A percentile compares a stretch with the other conserved stretches of the same genome.
Conservation (phyloP, 352 stramenopile species). For the Globisporangium carolinianum region DNA sequence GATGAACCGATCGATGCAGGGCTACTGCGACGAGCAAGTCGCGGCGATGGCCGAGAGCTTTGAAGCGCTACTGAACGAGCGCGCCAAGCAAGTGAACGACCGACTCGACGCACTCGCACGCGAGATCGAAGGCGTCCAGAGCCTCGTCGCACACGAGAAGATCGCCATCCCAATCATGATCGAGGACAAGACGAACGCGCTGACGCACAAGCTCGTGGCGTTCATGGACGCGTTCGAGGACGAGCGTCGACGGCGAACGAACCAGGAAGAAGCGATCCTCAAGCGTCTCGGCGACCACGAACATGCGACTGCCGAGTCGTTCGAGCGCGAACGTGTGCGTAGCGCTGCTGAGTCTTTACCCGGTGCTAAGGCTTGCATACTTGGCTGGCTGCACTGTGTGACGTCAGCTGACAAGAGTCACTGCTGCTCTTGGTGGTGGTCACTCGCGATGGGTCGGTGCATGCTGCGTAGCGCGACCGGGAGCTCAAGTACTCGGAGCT, state of each 20-base stretch:
- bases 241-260: slow-evolving; percentile 74
- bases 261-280: slow-evolving; percentile 85
- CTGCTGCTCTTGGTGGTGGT: too few species aligned
- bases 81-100: slow-evolving; percentile 64
- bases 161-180: slow-evolving; percentile 88
- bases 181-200: slow-evolving; percentile 82
- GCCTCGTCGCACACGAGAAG: slow-evolving; percentile 81
- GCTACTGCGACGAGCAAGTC: slow-evolving; percentile 87
- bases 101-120: slow-evolving; percentile 62
- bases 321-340: slow-evolving; percentile 54
- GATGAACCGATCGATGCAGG: slow-evolving; percentile 91
- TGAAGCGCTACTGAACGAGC: slow-evolving; percentile 70
- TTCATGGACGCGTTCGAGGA: slow-evolving; percentile 89
- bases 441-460: too few species aligned
- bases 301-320: slow-evolving; percentile 61
- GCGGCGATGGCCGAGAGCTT: slow-evolving; percentile 78
- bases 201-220: slow-evolving; percentile 79
- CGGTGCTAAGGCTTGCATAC: too few species aligned
- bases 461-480: slow-evolving; percentile 20
- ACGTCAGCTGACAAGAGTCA: too few species aligned
- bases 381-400: too few species aligned
- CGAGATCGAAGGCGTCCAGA: slow-evolving; percentile 78
- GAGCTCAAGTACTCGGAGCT: slow-evolving; percentile 67
- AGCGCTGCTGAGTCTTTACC: not conserved
- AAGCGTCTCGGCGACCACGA: slow-evolving; percentile 90